These are phyloP conservation scores for Arctostaphylos glauca DNA, from an alignment of 148 eudicot genomes.

Conservation along the genomic window DNA sequence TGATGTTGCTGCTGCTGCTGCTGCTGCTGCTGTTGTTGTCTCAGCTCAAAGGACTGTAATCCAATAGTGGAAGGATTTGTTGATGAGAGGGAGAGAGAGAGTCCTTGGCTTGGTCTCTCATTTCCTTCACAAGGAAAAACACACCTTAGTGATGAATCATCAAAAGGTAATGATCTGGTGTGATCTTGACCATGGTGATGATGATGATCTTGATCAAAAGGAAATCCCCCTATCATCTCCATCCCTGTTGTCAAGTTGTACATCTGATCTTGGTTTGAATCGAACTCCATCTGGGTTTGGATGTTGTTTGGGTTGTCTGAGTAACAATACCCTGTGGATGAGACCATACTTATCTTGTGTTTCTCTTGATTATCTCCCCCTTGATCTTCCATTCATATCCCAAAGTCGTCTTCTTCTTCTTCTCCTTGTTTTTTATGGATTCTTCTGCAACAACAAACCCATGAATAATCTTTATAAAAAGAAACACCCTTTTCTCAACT, in stretches of 20 bases:
- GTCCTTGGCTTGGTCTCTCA: conserved; percentile 92
- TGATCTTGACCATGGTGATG: conserved; percentile 20
- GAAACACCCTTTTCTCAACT: not conserved
- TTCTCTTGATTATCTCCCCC: not conserved
- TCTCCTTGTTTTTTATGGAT: not conserved
- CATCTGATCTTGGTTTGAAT: conserved; percentile 48
- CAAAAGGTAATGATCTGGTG: conserved; percentile 23
- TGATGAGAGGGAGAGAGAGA: conserved; percentile 78
- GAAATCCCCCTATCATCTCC: conserved; percentile 71
- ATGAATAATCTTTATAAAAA: not conserved
- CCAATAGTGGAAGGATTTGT: conserved; percentile 68
- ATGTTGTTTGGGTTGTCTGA: conserved; percentile 20
- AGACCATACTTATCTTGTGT: conserved; percentile 18
- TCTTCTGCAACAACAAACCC: not conserved
- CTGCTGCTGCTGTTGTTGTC: conserved; percentile 24
- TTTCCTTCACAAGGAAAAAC: conserved; percentile 79
- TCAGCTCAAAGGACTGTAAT: conserved; percentile 70
- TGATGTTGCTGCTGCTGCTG: not conserved
- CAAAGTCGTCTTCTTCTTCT: not conserved
- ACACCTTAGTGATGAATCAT: conserved; percentile 51
- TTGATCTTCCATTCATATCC: not conserved
- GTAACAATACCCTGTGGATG: conserved; percentile 42
- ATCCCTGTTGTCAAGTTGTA: conserved; percentile 50
- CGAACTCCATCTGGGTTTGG: conserved; percentile 33
- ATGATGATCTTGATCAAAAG: not conserved